Percentiles rank a stretch among this genome's conserved stretches.
Conservation (phyloP, 306 rosid genomes). For the Cicer judaicum region DNA sequence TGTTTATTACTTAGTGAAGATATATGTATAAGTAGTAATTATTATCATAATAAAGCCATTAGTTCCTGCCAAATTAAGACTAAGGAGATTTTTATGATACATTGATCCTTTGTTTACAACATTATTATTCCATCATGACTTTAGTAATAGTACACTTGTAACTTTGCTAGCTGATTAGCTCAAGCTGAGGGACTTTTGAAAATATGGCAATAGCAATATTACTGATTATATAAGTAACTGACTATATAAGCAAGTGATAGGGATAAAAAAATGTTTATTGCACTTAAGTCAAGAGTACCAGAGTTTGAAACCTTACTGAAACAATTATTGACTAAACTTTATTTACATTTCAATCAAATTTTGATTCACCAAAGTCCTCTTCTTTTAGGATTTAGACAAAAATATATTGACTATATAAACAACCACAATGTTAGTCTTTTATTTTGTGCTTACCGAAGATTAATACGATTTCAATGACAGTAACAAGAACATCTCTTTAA, state of each 20-base stretch:
- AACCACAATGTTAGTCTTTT: background rate
- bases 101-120: background rate
- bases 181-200: conserved; percentile 16
- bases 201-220: conserved; percentile 15
- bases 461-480: conserved; percentile 1
- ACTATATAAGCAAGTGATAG: no score
- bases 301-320: no score
- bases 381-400: no score
- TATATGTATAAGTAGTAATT: conserved; percentile 30
- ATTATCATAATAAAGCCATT: conserved; percentile 9
- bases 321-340: no score
- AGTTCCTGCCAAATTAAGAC: background rate
- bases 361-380: no score
- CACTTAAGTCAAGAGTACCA: no score
- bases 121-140: conserved; percentile 8
- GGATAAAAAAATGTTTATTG: no score
- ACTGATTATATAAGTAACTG: background rate
- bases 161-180: conserved; percentile 25
- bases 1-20: conserved; percentile 23
- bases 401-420: background rate
- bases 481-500: conserved; percentile 37
- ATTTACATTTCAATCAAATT: no score
- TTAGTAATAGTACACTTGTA: conserved; percentile 15
- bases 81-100: conserved; percentile 21
- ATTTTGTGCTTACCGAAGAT: no score